Percentiles rank a stretch among this genome's conserved stretches.
Evolutionary conservation across 2,329 filamentous ascomycete species (phyloP).

Genomic region (Sclerotinia sclerotiorum): DNA sequence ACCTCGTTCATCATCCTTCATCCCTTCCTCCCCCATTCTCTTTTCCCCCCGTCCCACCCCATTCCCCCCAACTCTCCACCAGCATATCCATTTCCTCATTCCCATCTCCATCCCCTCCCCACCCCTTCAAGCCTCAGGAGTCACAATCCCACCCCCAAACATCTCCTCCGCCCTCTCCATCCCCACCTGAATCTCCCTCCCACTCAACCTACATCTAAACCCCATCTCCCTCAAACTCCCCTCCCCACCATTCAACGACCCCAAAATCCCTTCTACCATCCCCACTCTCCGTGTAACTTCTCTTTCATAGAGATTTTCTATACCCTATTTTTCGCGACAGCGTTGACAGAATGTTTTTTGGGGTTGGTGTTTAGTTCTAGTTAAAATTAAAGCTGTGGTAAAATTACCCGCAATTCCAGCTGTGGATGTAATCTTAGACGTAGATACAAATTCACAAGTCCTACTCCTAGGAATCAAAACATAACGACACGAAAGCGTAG

Average conservation of each 20-base stretch:
- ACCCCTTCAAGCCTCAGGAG: too few relatives aligned
- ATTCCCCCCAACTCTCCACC: too few relatives aligned
- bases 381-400: too few relatives aligned
- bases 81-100: constrained; percentile 18
- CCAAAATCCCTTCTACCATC: constrained; percentile 42
- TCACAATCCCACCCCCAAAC: not conserved
- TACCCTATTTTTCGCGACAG: constrained; percentile 19
- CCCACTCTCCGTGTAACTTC: constrained; percentile 23
- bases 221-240: constrained; percentile 31
- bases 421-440: not conserved
- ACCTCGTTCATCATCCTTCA: too few relatives aligned
- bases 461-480: not conserved
- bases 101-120: too few relatives aligned
- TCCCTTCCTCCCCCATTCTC: too few relatives aligned
- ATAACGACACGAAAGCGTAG: not conserved
- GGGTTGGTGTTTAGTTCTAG: not conserved
- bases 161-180: constrained; percentile 10
- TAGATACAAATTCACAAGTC: not conserved
- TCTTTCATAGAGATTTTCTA: not conserved
- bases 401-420: not conserved
- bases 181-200: constrained; percentile 30
- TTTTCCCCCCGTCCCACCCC: too few relatives aligned
- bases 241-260: constrained; percentile 39
- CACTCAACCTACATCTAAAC: constrained; percentile 37
- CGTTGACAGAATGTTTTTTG: constrained; percentile 3